Conservation (phyloP, 2,329 filamentous ascomycete genomes). For the Verticillium dahliae region DNA sequence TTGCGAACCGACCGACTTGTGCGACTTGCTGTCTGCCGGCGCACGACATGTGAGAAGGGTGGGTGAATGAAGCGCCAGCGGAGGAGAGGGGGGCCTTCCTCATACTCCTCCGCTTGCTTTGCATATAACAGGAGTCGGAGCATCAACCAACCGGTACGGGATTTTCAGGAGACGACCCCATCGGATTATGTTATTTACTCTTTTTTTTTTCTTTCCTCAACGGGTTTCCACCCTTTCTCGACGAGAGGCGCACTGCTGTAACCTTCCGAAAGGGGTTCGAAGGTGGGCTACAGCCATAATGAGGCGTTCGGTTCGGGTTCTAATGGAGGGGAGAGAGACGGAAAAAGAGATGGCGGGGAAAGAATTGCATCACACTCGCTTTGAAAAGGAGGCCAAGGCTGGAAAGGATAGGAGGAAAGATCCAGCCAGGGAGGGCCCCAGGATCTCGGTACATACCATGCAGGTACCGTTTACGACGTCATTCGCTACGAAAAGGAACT, state of each 20-base stretch:
- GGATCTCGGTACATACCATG: neutral
- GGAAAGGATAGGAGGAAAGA: neutral
- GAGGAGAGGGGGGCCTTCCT: neutral
- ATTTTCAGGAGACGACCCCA: neutral
- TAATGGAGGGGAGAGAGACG: neutral
- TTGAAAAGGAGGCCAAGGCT: neutral
- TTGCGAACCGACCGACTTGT: too few species aligned
- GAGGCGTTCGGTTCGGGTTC: neutral
- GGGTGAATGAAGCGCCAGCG: too few species aligned
- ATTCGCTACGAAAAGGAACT: neutral
- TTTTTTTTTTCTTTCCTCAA: too few species aligned
- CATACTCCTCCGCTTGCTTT: neutral
- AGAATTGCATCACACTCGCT: constrained; percentile 1
- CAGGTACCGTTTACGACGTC: neutral
- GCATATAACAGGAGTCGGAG: neutral
- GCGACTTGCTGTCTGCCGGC: too few species aligned
- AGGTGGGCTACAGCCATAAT: neutral
- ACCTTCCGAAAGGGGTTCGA: neutral
- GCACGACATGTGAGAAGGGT: too few species aligned
- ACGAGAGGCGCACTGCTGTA: neutral
- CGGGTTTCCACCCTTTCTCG: neutral
- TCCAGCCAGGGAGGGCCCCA: neutral
- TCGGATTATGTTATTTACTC: too few species aligned
- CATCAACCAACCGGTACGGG: neutral
- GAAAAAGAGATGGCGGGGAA: neutral